Conservation (phyloP, 1,284 basidiomycete species). For the Sanghuangporus baumii region DNA sequence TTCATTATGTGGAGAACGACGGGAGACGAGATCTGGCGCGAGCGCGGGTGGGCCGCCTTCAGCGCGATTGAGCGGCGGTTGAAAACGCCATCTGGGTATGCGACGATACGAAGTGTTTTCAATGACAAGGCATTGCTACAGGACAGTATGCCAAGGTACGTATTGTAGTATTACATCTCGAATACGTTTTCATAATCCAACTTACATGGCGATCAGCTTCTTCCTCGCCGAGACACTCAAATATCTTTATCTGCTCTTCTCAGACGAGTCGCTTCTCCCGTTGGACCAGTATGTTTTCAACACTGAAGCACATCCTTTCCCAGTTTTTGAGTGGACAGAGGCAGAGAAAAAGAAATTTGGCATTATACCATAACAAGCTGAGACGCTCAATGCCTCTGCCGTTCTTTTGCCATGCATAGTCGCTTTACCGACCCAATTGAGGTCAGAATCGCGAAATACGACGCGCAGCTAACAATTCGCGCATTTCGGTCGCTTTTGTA, state of each 20-base stretch:
- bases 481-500: too few relatives aligned
- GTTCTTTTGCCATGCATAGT: background rate
- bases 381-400: background rate
- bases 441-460: too few relatives aligned
- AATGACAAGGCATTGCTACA: constrained; percentile 28
- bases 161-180: background rate
- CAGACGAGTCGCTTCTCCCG: constrained; percentile 40
- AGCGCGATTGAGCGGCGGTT: constrained; percentile 58
- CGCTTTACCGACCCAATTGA: too few relatives aligned
- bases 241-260: constrained; percentile 41
- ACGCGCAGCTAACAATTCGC: too few relatives aligned
- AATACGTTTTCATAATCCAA: background rate
- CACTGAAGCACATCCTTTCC: constrained; percentile 79
- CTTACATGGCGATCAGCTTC: constrained; percentile 38
- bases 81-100: constrained; percentile 51
- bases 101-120: constrained; percentile 49
- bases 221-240: constrained; percentile 68
- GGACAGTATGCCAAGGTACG: constrained; percentile 67
- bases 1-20: constrained; percentile 70
- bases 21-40: constrained; percentile 62
- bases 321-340: constrained; percentile 63
- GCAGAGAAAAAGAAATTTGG: constrained; percentile 39
- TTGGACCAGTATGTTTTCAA: constrained; percentile 79
- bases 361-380: constrained; percentile 19
- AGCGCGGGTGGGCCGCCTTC: constrained; percentile 75